Base-by-base conservation (phyloP, 2,329 filamentous ascomycete genomes). In the Colletotrichum limetticola region DNA sequence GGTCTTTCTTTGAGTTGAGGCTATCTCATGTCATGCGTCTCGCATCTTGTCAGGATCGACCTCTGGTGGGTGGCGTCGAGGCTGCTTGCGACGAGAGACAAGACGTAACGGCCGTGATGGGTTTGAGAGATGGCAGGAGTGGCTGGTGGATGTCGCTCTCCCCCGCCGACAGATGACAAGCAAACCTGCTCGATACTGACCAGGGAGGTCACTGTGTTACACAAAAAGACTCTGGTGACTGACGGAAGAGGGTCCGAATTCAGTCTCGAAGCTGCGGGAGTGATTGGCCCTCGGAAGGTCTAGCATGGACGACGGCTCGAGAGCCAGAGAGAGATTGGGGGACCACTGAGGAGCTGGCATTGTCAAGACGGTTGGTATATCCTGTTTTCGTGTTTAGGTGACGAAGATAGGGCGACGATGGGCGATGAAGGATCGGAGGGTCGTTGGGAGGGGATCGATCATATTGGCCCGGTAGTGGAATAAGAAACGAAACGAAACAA, bases 401-500 rank as follows among this genome's bases (percentile, higher is more conserved):
- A 26, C 11, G 24, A 49, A 22, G 22, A 60, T 11, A 22, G 16
- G 22, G 35, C 28, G 35, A 60, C 6, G 8, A 9, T 11, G 37
- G 5, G 59, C 24, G 19, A 30, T 49, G 42, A n/a, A 49, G 42
- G 42, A 49, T 49, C 16, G 42, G 16, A 19, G 9, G 42, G 42
- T 49, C 16, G 19, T 19, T 49, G 19, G 19, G 42, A 9, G 19
- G 42, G 56, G 49, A 68, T 59, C 65, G 58, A 22, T 59, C 65
- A 59, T 42, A 30, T 30, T 16, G 28, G 69, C 24, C 24, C 24
- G 57, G 56, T 22, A 62, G 26, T 9, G 26, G 49, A 55, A 64
- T 26, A 72, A 72, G 69, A 72, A 72, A 64, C 59, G 65, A 72
- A 72, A 72, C 65, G 59, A 72, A 72, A 72, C 65, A 65, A 46